Evolutionary conservation across 2,329 filamentous ascomycete genomes (phyloP).

Genomic region (Pyrenophora graminea): DNA sequence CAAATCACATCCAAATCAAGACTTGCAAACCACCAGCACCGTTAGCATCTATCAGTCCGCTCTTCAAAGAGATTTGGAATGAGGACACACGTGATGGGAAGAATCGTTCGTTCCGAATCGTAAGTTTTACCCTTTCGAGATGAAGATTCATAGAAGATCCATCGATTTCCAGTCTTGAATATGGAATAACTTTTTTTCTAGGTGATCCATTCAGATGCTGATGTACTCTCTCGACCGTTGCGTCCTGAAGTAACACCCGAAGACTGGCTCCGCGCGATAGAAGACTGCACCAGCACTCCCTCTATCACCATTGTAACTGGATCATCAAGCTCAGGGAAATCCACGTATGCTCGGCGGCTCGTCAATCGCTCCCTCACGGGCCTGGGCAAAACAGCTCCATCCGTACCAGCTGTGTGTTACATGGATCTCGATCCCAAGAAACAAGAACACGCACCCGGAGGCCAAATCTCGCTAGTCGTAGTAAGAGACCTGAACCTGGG

Average conservation of each 20-base stretch:
- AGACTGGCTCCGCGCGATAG: constrained; percentile 54
- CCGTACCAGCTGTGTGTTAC: constrained; percentile 55
- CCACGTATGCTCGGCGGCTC: constrained; percentile 70
- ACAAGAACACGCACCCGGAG: constrained; percentile 72
- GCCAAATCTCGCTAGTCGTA: constrained; percentile 69
- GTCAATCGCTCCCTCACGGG: constrained; percentile 68
- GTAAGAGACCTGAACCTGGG: constrained; percentile 66
- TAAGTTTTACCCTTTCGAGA: constrained; percentile 1
- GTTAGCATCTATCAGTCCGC: constrained; percentile 65
- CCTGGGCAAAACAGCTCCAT: constrained; percentile 32
- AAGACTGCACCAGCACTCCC: constrained; percentile 42
- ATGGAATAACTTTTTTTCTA: constrained; percentile 11
- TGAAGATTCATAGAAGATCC: background rate
- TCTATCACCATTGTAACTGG: constrained; percentile 66
- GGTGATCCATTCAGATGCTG: constrained; percentile 35
- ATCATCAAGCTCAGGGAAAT: constrained; percentile 75
- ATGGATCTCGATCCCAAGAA: constrained; percentile 79
- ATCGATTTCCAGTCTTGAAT: background rate
- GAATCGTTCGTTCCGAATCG: constrained; percentile 35
- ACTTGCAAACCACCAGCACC: constrained; percentile 54
- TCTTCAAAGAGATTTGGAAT: constrained; percentile 71
- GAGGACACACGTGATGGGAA: constrained; percentile 36
- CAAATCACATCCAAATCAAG: constrained; percentile 53
- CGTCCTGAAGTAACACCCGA: constrained; percentile 61
- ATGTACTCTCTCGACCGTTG: constrained; percentile 35